phyloP scores from a whole-genome alignment of 352 stramenopile species.

The Phytophthora uliginosa region DNA sequence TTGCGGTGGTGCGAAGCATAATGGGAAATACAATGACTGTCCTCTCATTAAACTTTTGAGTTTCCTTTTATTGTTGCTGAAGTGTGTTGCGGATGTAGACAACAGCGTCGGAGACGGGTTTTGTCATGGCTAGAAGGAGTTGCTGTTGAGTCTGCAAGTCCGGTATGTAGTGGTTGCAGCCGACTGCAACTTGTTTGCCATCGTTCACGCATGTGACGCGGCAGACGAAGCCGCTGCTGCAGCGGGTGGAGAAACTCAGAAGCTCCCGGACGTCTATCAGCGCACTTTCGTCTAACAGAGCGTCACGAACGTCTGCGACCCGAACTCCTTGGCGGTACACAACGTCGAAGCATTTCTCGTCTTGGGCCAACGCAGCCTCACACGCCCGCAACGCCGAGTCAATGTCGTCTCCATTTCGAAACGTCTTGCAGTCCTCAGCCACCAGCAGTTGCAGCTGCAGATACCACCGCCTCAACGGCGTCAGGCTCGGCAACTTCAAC shows the following conservation, averaged over 20 bases:
- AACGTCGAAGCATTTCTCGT: constrained; percentile 59
- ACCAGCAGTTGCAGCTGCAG: constrained; percentile 52
- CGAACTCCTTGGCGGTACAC: constrained; percentile 41
- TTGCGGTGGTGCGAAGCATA: constrained; percentile 81
- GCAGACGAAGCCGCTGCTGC: constrained; percentile 25
- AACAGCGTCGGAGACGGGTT: constrained; percentile 7
- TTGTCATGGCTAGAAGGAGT: constrained; percentile 10
- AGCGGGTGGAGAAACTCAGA: constrained; percentile 64
- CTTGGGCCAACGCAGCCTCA: constrained; percentile 18
- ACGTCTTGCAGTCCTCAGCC: constrained; percentile 15
- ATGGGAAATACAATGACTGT: constrained; percentile 79
- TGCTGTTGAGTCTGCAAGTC: constrained; percentile 32
- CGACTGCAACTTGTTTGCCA: constrained; percentile 13
- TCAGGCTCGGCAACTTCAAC: constrained; percentile 28
- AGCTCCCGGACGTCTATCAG: constrained; percentile 36
- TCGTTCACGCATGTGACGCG: constrained; percentile 49
- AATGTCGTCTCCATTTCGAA: constrained; percentile 2
- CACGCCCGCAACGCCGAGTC: constrained; percentile 18
- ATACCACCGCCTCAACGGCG: constrained; percentile 51
- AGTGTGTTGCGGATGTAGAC: constrained; percentile 14
- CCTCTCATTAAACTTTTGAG: constrained; percentile 27
- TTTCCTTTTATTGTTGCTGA: background rate
- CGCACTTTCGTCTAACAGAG: constrained; percentile 41
- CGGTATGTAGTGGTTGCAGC: constrained; percentile 40
- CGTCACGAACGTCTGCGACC: constrained; percentile 37